Base-by-base conservation (phyloP, 768 basidiomycete genomes). In the Tylopilus intermedius region DNA sequence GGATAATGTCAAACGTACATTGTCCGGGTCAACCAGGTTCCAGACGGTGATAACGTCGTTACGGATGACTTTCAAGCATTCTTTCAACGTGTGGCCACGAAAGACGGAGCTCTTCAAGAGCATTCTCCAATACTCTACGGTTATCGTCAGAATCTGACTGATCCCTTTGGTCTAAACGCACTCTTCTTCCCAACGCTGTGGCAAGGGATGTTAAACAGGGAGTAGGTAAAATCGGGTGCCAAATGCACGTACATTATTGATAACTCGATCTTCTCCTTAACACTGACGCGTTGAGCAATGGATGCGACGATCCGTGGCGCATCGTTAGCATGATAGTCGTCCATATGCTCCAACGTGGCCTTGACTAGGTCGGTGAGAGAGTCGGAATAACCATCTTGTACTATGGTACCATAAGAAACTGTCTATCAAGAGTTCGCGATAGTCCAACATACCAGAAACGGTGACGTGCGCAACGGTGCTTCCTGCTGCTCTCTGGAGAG, bases 261-360 rank as follows among this genome's bases (percentile, higher is more conserved):
- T 37, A 29, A 18, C 4, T 61, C 59, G 2, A 60, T 39, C 18
- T 60, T 60, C 11, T 57, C 38, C 45, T 61, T 60, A 22, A 61
- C 45, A 3, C 48, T 53, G 33, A 61, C 37, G 8, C 59, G 55
- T 8, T 60, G 59, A 27, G 59, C 59, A 9, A 61, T 61, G 24
- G 45, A 15, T 7, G 59, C 59, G 18, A 50, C 8, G 14, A 42
- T 11, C 10, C 47, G 50, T 1, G 59, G 54, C 4, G 45, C 59
- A 45, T 61, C 59, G 15, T 52, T 42, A 15, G 52, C 38, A 40
- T 51, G 15, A 38, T 53, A 44, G 5, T 37, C 41, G 7, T 15
- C 24, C 59, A 61, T 61, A 14, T 14, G 44, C 26, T 49, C 27
- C 24, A 24, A 24, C 4, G 24, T 24, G 24, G 24, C 24, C 24